Evolutionary conservation across 257 asterid genomes (phyloP).

Genomic region (Nicotiana noctiflora): DNA sequence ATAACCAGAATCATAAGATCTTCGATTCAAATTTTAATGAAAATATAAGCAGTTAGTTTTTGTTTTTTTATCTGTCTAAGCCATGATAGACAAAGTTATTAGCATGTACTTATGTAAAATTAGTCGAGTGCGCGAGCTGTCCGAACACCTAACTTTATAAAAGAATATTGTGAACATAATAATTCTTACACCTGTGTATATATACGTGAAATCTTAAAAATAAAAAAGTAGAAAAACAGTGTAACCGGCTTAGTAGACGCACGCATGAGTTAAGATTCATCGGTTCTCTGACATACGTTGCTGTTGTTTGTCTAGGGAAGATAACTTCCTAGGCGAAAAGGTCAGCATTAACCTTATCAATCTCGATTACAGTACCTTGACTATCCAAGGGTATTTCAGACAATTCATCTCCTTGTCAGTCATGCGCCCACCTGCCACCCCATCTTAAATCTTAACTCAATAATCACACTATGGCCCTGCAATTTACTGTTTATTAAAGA

Average conservation of each 20-base stretch:
- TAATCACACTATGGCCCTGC: neutral
- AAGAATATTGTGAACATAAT: no score
- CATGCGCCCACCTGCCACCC: neutral
- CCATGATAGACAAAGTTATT: no score
- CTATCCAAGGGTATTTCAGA: neutral
- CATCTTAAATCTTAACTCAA: neutral
- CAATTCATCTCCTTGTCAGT: neutral
- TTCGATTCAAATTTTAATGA: no score
- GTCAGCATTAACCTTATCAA: slow-evolving; percentile 5
- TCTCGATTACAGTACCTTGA: neutral
- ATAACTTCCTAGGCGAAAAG: neutral
- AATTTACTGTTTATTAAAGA: neutral
- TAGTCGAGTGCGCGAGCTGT: no score
- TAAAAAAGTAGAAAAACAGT: neutral
- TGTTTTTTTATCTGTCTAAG: no score
- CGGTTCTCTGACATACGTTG: neutral
- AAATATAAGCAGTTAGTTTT: no score
- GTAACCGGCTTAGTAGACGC: neutral
- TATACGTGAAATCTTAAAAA: neutral
- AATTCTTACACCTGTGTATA: neutral
- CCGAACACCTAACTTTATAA: no score
- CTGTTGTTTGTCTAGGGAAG: neutral
- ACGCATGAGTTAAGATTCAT: neutral
- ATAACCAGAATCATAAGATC: no score
- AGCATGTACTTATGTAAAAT: no score